Evolutionary conservation across 305 asterid genomes (phyloP), one percentile per base, ranked within the genome.

Genomic region (Fraxinus platypoda): DNA sequence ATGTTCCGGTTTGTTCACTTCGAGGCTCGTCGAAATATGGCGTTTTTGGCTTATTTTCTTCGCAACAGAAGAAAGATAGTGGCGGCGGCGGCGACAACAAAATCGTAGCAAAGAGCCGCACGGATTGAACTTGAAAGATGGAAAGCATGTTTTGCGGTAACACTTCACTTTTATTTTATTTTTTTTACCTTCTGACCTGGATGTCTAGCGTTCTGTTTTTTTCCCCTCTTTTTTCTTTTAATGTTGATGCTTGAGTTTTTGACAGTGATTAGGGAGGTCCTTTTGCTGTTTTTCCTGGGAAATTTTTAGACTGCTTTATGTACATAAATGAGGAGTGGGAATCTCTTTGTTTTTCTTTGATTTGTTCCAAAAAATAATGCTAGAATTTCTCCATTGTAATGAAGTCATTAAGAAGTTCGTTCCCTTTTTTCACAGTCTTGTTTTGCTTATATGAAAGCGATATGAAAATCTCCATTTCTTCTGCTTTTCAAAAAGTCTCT

Each of bases 1-100:
- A 95, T 80, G 98, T 95, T 8, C 97, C 98, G 35, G 97, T 95
- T 46, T 94, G 98, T 82, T 91, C 97, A 2, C 90, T 91, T 6
- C 84, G 97, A 66, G 94, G 95, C 9, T 88, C 97, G 62, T 90
- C 95, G 2, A 92, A 91, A 81, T 88, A 93, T 6, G 93, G 94
- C 3, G 94, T 92, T 0, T 94, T 93, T 59, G 97, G 98, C 8
- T 86, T 94, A 81, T 94, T 92, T 75, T 87, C 96, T 21, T 84
- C 95, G 49, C 94, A 57, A 81, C 91, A 85, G 88, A 93, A 82
- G 30, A 94, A 93, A 34, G 86, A 37, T 19, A 85, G 84, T 8
- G 46, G 46, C 34, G 92, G 90, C 66, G 46, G 46, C 34, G 92
- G 90, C 66, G 57, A 49, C 90, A 84, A 75, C 81, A 81, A 49